Evolutionary conservation across 2,329 filamentous ascomycete genomes (phyloP).

Genomic region (Trichoderma afroharzianum): DNA sequence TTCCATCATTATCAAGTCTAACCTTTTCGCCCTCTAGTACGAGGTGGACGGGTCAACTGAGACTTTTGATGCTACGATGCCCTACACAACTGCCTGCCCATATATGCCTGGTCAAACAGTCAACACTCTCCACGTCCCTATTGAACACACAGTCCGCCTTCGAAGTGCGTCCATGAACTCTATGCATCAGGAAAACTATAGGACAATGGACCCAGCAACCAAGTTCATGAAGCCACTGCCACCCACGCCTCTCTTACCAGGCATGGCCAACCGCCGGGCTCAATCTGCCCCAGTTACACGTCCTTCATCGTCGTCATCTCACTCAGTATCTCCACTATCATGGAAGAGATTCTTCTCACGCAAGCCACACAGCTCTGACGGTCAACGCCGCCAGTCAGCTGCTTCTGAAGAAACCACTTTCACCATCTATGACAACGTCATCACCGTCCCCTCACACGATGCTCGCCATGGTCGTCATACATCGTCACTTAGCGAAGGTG

Average conservation of each 20-base stretch:
- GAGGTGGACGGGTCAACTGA: slow-evolving; percentile 76
- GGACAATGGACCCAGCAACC: slow-evolving; percentile 74
- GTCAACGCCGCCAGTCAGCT: slow-evolving; percentile 10
- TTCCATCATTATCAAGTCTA: neutral
- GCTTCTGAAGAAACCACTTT: slow-evolving; percentile 22
- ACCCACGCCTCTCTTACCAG: slow-evolving; percentile 1
- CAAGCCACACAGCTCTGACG: slow-evolving; percentile 35
- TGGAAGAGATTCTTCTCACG: slow-evolving; percentile 52
- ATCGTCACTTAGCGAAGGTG: slow-evolving; percentile 34
- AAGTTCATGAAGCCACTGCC: slow-evolving; percentile 69
- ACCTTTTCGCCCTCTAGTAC: slow-evolving; percentile 54
- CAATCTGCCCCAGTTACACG: slow-evolving; percentile 29
- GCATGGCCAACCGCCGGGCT: neutral
- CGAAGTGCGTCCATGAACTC: slow-evolving; percentile 66
- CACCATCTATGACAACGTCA: slow-evolving; percentile 30
- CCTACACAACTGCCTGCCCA: slow-evolving; percentile 75
- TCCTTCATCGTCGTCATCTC: slow-evolving; percentile 40
- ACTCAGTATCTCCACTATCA: slow-evolving; percentile 48
- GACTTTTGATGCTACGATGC: slow-evolving; percentile 67
- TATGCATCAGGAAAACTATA: slow-evolving; percentile 54
- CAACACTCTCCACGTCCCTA: slow-evolving; percentile 79
- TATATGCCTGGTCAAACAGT: slow-evolving; percentile 83
- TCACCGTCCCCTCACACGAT: slow-evolving; percentile 25
- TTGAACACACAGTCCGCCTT: slow-evolving; percentile 57
- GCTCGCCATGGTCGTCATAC: slow-evolving; percentile 2